phyloP scores from a whole-genome alignment of 106 monocot genomes.

The Dendrobium nobile region DNA sequence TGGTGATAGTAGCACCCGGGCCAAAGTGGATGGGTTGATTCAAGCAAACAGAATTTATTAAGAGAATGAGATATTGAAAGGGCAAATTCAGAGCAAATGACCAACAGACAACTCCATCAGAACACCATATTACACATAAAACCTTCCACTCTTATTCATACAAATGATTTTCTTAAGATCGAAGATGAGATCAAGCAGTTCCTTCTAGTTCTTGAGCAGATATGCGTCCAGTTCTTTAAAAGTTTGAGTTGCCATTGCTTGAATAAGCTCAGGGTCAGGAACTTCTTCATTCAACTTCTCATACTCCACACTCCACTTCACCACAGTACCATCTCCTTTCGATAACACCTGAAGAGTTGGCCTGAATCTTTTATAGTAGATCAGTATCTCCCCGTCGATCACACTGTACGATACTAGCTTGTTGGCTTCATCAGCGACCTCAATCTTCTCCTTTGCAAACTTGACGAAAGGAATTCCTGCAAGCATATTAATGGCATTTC shows the following conservation, averaged over 20 bases:
- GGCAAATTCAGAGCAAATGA: too few species aligned
- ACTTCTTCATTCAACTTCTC: slow-evolving; percentile 7
- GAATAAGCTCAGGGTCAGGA: background rate
- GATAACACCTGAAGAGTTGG: background rate
- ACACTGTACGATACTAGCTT: slow-evolving; percentile 11
- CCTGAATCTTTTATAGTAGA: background rate
- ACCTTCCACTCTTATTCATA: background rate
- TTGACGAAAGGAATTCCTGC: slow-evolving; percentile 3
- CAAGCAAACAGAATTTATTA: too few species aligned
- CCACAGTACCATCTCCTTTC: background rate
- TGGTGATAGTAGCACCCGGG: too few species aligned
- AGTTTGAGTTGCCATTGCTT: background rate
- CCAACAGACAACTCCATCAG: too few species aligned
- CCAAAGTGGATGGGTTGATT: too few species aligned
- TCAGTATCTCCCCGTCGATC: slow-evolving; percentile 8
- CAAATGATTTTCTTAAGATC: background rate
- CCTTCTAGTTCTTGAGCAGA: slow-evolving; percentile 9
- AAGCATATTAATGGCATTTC: background rate
- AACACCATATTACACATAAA: background rate
- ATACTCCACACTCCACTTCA: slow-evolving; percentile 3
- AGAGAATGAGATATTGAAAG: too few species aligned
- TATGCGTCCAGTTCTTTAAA: slow-evolving; percentile 2
- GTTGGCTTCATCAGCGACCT: slow-evolving; percentile 11
- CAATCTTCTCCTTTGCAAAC: slow-evolving; percentile 11
- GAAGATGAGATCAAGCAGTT: background rate